A percentile compares a stretch with the other conserved stretches of the same genome.
phyloP scores from a whole-genome alignment of 805 yeast species.

The Ogataea methanolica region DNA sequence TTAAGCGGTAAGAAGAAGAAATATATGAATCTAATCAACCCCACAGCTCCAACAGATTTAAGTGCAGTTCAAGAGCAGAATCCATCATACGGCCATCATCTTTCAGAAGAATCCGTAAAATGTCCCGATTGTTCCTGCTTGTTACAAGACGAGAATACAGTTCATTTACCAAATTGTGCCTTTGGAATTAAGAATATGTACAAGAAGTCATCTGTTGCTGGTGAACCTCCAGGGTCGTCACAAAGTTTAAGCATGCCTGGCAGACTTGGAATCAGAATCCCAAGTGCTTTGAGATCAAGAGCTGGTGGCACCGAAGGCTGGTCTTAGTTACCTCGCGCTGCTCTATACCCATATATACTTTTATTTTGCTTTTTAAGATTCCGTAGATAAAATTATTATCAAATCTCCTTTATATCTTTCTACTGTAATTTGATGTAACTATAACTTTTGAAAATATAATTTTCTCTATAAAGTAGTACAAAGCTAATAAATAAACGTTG shows the following conservation, averaged over 20 bases:
- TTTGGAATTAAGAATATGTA: not conserved
- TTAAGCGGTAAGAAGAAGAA: constrained; percentile 12
- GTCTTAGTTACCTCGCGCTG: not conserved
- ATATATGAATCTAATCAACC: constrained; percentile 12
- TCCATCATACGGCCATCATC: constrained; percentile 4
- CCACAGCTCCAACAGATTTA: constrained; percentile 10
- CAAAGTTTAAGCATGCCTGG: constrained; percentile 24
- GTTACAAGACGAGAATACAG: constrained; percentile 13
- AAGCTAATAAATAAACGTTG: no score
- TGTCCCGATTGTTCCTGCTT: constrained; percentile 15
- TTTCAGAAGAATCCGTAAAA: constrained; percentile 7
- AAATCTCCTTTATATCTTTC: no score
- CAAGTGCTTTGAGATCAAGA: constrained; percentile 19
- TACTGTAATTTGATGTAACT: no score
- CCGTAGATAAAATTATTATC: no score
- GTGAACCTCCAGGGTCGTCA: constrained; percentile 20
- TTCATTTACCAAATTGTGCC: constrained; percentile 13
- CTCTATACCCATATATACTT: no score
- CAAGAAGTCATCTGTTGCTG: constrained; percentile 1
- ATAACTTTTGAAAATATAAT: no score
- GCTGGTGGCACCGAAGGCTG: constrained; percentile 14
- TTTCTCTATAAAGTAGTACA: not conserved
- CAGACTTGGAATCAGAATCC: constrained; percentile 21
- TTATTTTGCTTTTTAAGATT: no score
- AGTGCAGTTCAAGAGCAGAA: constrained; percentile 7